Conservation (phyloP, 495 filamentous ascomycete genomes). For the Penicillium desertorum region DNA sequence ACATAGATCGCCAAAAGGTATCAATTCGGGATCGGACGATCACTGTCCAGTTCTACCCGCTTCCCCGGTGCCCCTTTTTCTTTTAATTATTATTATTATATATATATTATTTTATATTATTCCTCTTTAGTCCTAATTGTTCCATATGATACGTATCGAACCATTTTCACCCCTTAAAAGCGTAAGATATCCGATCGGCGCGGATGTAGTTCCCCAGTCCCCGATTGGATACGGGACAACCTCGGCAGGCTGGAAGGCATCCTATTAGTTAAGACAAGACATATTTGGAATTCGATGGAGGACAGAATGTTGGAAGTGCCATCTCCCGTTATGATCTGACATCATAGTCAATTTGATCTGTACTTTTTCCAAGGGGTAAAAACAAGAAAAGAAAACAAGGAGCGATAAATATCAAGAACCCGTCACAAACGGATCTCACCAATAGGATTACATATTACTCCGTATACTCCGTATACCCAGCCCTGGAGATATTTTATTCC, state of each 20-base stretch:
- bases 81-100: not conserved
- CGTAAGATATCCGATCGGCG: constrained; percentile 26
- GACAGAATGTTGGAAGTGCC: not conserved
- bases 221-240: constrained; percentile 27
- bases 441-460: constrained; percentile 16
- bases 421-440: constrained; percentile 1
- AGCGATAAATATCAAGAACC: not conserved
- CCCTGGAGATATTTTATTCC: no score
- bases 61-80: constrained; percentile 14
- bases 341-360: not conserved
- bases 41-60: constrained; percentile 7
- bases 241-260: constrained; percentile 22
- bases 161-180: constrained; percentile 1
- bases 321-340: not conserved
- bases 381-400: not conserved
- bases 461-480: no score
- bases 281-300: constrained; percentile 8
- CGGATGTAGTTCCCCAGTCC: constrained; percentile 22
- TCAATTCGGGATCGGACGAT: constrained; percentile 13
- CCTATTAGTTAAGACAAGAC: constrained; percentile 20
- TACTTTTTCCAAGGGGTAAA: not conserved
- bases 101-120: not conserved
- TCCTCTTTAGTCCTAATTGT: no score
- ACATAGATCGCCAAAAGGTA: not conserved
- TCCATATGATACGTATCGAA: not conserved